Percentiles rank a stretch among this genome's conserved stretches.
Evolutionary conservation across 768 basidiomycete species (phyloP).

Genomic region (Lactarius tabidus): DNA sequence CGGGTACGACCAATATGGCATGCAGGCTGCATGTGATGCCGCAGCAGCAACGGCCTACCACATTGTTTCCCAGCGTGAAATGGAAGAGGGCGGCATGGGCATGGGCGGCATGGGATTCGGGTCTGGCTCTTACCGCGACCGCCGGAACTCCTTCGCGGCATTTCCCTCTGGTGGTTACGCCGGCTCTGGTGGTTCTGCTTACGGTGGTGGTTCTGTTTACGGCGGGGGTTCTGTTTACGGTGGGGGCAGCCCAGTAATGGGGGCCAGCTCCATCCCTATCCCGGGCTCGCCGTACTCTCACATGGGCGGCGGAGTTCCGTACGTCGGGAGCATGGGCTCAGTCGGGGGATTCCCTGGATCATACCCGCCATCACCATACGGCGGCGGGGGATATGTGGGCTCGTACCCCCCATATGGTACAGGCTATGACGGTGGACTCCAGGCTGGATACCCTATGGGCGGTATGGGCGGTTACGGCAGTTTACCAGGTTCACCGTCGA

Average conservation of each 20-base stretch:
- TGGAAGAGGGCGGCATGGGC: constrained; percentile 3
- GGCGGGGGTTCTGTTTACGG: background rate
- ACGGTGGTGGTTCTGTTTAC: background rate
- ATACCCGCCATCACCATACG: constrained; percentile 12
- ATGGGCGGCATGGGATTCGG: constrained; percentile 7
- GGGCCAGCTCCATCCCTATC: background rate
- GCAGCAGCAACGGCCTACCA: constrained; percentile 21
- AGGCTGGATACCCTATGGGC: background rate
- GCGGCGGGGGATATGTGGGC: constrained; percentile 9
- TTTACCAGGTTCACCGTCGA: background rate
- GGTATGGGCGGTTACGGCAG: constrained; percentile 9
- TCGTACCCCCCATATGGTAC: background rate
- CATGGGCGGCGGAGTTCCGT: background rate
- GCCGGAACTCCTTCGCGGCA: constrained; percentile 13
- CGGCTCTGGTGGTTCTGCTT: background rate
- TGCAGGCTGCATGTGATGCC: constrained; percentile 16
- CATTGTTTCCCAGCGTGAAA: constrained; percentile 16
- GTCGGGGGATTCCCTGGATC: background rate
- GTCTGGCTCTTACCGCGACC: constrained; percentile 11
- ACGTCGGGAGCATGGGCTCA: background rate
- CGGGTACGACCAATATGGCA: constrained; percentile 28
- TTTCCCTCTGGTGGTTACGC: constrained; percentile 4
- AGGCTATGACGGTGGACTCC: constrained; percentile 13
- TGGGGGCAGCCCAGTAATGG: constrained; percentile 5
- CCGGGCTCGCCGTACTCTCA: constrained; percentile 3